Percentiles rank a stretch among this genome's conserved stretches.
Conservation (phyloP, 345 rosid genomes). For the Eucalyptus leucophloia region DNA sequence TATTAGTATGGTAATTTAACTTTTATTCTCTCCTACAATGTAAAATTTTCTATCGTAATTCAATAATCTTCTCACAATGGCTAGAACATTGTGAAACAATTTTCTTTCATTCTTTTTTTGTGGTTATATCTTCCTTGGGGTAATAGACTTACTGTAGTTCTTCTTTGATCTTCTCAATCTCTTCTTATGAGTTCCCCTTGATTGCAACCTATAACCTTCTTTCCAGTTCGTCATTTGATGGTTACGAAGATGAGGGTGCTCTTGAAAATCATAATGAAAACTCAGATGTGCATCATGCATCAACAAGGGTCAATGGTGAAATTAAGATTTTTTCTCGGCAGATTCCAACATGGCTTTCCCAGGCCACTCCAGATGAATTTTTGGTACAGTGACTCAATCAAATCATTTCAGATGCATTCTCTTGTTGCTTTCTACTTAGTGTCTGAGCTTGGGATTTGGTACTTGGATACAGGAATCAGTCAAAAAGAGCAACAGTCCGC, state of each 20-base stretch:
- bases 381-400: conserved; percentile 33
- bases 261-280: conserved; percentile 47
- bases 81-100: not conserved
- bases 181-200: not conserved
- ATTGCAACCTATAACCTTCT: not conserved
- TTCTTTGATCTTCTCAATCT: not conserved
- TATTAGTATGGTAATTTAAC: not conserved
- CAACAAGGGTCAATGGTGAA: conserved; percentile 36
- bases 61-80: not conserved
- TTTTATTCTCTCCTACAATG: not conserved
- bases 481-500: conserved; percentile 79
- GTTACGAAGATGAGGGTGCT: conserved; percentile 66
- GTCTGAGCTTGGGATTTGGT: conserved; percentile 2
- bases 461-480: conserved; percentile 56
- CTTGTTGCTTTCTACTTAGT: not conserved
- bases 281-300: conserved; percentile 27
- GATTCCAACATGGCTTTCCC: conserved; percentile 78
- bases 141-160: not conserved
- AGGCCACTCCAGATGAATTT: conserved; percentile 90
- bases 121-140: not conserved
- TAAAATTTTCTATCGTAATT: not conserved
- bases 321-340: conserved; percentile 32
- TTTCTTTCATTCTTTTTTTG: not conserved
- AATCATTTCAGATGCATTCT: not conserved
- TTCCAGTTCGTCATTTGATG: conserved; percentile 80